Evolutionary conservation across 768 basidiomycete species (phyloP).

Genomic region (Neoboletus magnificus): DNA sequence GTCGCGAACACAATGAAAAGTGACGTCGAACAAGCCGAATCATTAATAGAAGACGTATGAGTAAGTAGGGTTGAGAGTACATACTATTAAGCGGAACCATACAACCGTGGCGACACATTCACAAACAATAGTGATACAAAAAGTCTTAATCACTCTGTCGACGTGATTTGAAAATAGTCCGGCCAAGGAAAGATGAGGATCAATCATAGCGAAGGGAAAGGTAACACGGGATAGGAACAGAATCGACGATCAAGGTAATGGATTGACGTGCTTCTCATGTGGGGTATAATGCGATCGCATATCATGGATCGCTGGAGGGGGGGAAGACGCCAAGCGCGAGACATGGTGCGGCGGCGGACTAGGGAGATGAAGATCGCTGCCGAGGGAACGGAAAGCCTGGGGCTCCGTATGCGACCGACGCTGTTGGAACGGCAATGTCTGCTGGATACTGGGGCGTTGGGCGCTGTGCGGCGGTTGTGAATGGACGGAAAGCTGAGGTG

Average conservation of each 20-base stretch:
- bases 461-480: constrained; percentile 32
- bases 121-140: constrained; percentile 34
- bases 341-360: constrained; percentile 41
- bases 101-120: constrained; percentile 20
- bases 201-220: constrained; percentile 16
- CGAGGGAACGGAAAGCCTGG: constrained; percentile 46
- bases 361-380: constrained; percentile 49
- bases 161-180: constrained; percentile 32
- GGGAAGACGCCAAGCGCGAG: constrained; percentile 44
- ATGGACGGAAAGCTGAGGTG: constrained; percentile 40
- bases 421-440: constrained; percentile 50
- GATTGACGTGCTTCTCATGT: constrained; percentile 47
- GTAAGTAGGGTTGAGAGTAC: constrained; percentile 32
- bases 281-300: constrained; percentile 37
- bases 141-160: constrained; percentile 23
- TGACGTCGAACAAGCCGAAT: constrained; percentile 16
- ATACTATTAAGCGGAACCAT: constrained; percentile 31
- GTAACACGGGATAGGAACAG: constrained; percentile 15
- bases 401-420: constrained; percentile 59
- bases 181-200: constrained; percentile 20
- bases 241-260: constrained; percentile 40
- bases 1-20: constrained; percentile 11
- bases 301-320: constrained; percentile 36
- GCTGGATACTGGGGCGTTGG: constrained; percentile 38
- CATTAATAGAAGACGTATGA: constrained; percentile 32